Percentiles rank a stretch among this genome's conserved stretches.
Conservation (phyloP, 2,329 filamentous ascomycete genomes). For the Epichloe coenophiala region DNA sequence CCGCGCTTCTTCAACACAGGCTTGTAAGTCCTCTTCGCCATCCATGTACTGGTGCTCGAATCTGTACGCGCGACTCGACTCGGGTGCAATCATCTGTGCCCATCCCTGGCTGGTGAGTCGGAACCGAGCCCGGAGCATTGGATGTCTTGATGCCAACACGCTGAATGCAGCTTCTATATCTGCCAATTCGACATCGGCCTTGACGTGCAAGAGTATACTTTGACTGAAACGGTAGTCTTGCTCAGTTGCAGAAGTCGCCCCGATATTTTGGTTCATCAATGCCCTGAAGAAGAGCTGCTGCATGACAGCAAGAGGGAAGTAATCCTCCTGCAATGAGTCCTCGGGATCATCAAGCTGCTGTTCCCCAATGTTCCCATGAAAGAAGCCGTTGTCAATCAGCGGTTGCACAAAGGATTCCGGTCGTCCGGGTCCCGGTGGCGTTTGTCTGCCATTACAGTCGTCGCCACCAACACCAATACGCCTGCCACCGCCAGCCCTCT, state of each 20-base stretch:
- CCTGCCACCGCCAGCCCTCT: conserved; percentile 2
- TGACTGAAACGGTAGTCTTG: conserved; percentile 36
- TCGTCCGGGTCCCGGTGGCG: neutral
- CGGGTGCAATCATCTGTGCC: conserved; percentile 30
- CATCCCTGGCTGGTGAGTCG: conserved; percentile 24
- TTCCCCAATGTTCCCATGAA: neutral
- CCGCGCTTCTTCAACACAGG: conserved; percentile 28
- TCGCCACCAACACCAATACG: neutral
- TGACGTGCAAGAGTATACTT: conserved; percentile 33
- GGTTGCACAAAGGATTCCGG: conserved; percentile 5
- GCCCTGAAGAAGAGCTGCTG: conserved; percentile 40
- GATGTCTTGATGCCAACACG: conserved; percentile 34
- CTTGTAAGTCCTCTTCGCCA: conserved; percentile 27
- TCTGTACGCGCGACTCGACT: conserved; percentile 28
- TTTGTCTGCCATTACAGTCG: conserved; percentile 14
- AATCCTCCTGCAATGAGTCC: conserved; percentile 17
- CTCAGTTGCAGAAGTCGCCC: conserved; percentile 15
- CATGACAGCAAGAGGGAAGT: conserved; percentile 38
- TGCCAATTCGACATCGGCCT: conserved; percentile 24
- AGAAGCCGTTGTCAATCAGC: neutral
- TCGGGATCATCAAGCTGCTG: neutral
- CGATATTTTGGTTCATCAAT: conserved; percentile 23
- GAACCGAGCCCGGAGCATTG: conserved; percentile 38
- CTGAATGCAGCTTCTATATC: conserved; percentile 35
- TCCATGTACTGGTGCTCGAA: conserved; percentile 28